Evolutionary conservation across 2,329 filamentous ascomycete species (phyloP).

Genomic region (Fusarium mangiferae): DNA sequence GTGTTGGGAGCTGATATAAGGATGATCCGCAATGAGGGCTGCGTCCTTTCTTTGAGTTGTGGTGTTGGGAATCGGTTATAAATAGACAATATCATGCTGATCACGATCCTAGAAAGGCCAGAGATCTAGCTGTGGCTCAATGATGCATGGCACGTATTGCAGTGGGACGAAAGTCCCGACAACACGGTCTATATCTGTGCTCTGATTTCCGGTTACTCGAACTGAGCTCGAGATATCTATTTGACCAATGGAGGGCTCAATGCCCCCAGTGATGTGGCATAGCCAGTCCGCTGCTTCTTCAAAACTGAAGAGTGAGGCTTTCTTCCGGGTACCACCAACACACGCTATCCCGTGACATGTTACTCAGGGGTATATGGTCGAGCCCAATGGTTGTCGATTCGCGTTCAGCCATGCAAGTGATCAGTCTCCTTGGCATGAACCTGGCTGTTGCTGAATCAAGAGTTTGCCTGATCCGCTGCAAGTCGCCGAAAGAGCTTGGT

Average conservation of each 20-base stretch:
- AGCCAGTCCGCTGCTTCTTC: not conserved
- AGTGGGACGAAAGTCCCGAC: not conserved
- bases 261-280: not conserved
- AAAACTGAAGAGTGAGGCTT: not conserved
- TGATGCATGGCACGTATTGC: not conserved
- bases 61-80: not conserved
- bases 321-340: not conserved
- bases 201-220: not conserved
- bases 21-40: not conserved
- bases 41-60: not conserved
- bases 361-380: not conserved
- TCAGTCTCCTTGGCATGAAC: not conserved
- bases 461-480: not conserved
- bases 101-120: not conserved
- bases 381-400: not conserved
- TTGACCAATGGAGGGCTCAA: not conserved
- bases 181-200: not conserved
- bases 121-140: slow-evolving; percentile 5
- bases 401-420: not conserved
- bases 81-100: not conserved
- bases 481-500: not conserved
- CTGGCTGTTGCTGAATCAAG: not conserved
- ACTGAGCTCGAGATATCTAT: not conserved
- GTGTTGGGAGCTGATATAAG: not conserved
- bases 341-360: not conserved